phyloP scores from a whole-genome alignment of 2,329 filamentous ascomycete genomes.

The Colletotrichum noveboracense region DNA sequence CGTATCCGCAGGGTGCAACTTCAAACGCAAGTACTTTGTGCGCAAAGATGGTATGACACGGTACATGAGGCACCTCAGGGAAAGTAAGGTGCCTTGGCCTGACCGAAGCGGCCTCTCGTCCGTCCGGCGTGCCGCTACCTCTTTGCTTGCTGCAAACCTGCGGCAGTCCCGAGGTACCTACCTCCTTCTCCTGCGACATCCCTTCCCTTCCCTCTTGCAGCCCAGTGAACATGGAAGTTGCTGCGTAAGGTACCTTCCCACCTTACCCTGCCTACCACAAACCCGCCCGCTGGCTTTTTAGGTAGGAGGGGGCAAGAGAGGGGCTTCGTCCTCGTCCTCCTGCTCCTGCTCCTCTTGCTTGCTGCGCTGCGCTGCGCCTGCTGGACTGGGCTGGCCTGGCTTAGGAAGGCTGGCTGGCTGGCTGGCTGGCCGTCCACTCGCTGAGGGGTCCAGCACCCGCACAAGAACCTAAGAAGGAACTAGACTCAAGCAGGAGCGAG shows the following conservation, averaged over 20 bases:
- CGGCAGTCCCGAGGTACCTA: background rate
- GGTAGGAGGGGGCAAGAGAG: background rate
- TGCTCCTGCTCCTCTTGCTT: background rate
- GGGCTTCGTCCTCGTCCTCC: background rate
- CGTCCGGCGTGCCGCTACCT: background rate
- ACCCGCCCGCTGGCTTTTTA: background rate
- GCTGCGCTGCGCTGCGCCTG: background rate
- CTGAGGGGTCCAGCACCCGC: background rate
- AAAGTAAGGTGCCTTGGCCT: background rate
- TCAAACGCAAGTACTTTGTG: no score
- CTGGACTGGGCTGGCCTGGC: background rate
- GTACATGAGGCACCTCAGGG: background rate
- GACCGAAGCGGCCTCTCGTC: background rate
- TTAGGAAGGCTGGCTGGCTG: background rate
- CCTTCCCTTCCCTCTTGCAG: background rate
- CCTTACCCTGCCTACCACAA: no score
- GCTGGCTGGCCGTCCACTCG: background rate
- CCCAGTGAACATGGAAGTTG: no score
- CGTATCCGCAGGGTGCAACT: no score
- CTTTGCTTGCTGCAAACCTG: background rate
- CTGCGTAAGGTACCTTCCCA: no score
- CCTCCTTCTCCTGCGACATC: background rate
- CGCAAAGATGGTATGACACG: no score
- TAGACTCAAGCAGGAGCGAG: no score
- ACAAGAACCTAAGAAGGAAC: no score